Evolutionary conservation across 495 filamentous ascomycete genomes (phyloP).

Genomic region (Rusavskia elegans): DNA sequence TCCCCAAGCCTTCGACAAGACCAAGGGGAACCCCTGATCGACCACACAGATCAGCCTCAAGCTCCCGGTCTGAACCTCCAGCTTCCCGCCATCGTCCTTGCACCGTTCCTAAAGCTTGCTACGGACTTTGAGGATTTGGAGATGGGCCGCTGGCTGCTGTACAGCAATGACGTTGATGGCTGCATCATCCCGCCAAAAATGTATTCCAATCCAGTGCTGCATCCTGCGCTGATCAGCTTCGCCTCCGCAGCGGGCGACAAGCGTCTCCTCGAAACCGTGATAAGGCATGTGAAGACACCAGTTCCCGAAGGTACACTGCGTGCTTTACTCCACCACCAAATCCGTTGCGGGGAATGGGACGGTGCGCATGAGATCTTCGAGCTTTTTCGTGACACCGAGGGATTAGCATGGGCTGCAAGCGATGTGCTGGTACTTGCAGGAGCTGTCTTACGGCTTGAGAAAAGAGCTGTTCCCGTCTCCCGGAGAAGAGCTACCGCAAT

Average conservation of each 20-base stretch:
- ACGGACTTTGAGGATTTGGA: conserved; percentile 27
- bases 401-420: conserved; percentile 31
- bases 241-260: conserved; percentile 34
- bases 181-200: conserved; percentile 29
- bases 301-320: conserved; percentile 30
- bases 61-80: conserved; percentile 17
- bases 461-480: not conserved
- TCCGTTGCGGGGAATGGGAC: conserved; percentile 31
- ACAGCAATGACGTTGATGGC: conserved; percentile 38
- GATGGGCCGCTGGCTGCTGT: conserved; percentile 40
- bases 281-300: conserved; percentile 21
- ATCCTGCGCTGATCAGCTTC: conserved; percentile 42
- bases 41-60: not conserved
- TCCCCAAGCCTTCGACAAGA: not conserved
- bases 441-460: conserved; percentile 25
- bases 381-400: conserved; percentile 22
- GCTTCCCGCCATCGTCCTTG: conserved; percentile 32
- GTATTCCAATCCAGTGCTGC: conserved; percentile 32
- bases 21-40: not conserved
- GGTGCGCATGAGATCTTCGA: conserved; percentile 27
- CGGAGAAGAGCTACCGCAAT: not conserved
- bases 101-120: conserved; percentile 35
- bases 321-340: conserved; percentile 32
- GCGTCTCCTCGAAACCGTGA: conserved; percentile 27
- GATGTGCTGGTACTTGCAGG: conserved; percentile 27